Conservation (phyloP, 257 asterid genomes). For the Paraleonurus japonicus region DNA sequence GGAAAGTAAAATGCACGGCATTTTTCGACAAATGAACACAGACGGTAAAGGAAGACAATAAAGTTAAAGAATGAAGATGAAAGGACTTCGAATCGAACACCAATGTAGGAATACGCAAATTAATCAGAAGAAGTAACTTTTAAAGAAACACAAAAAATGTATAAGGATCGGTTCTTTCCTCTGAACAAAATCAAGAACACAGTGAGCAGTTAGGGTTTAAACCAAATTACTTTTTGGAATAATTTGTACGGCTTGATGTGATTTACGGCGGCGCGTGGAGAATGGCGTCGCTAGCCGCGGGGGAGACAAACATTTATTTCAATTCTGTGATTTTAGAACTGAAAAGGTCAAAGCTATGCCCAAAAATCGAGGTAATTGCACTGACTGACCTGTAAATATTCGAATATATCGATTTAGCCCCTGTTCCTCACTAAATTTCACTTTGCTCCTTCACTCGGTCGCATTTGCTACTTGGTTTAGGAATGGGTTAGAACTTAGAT, state of each 20-base stretch:
- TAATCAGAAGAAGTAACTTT: neutral
- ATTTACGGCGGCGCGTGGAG: slow-evolving; percentile 29
- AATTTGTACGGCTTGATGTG: neutral
- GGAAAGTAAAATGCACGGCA: neutral
- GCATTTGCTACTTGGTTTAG: no score
- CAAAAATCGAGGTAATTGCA: neutral
- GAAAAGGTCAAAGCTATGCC: neutral
- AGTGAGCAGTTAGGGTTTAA: neutral
- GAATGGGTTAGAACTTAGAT: no score
- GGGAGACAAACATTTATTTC: slow-evolving; percentile 1
- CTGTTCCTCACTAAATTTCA: neutral
- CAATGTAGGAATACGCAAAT: slow-evolving; percentile 28
- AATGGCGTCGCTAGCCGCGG: slow-evolving; percentile 1
- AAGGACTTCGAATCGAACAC: neutral
- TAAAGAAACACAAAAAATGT: neutral
- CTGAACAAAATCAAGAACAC: neutral
- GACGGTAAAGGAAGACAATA: neutral
- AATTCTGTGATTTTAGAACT: slow-evolving; percentile 16
- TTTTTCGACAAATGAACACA: neutral
- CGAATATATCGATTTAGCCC: slow-evolving; percentile 6
- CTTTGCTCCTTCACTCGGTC: neutral
- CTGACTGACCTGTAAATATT: neutral
- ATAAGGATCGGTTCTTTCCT: neutral
- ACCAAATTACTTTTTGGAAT: neutral
- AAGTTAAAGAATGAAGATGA: neutral